Conservation (phyloP, 495 filamentous ascomycete genomes). For the Tuber borchii region DNA sequence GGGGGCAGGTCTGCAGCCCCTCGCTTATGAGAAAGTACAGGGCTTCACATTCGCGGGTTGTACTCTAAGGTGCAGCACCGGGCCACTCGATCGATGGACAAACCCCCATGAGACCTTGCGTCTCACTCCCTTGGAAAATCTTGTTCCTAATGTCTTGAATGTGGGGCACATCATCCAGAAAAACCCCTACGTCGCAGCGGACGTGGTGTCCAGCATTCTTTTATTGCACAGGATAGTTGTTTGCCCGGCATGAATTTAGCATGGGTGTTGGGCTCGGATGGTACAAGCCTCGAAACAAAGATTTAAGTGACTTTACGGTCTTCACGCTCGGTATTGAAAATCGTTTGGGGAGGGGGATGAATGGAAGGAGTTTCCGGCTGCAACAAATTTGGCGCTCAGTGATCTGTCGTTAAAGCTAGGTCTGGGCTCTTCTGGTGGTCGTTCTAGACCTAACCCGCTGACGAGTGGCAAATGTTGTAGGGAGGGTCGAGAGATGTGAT, state of each 20-base stretch:
- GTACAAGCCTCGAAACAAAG: neutral
- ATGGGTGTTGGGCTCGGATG: neutral
- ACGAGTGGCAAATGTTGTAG: neutral
- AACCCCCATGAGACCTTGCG: neutral
- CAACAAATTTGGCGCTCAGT: neutral
- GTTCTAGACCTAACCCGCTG: neutral
- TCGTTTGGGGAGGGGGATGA: neutral
- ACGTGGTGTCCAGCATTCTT: neutral
- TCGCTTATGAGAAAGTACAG: neutral
- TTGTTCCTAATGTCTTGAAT: neutral
- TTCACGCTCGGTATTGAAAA: neutral
- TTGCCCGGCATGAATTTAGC: neutral
- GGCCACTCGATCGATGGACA: neutral
- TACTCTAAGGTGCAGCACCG: neutral
- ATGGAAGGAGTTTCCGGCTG: neutral
- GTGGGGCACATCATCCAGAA: neutral
- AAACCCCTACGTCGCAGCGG: neutral
- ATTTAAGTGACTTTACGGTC: neutral
- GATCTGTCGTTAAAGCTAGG: neutral
- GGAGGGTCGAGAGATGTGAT: neutral
- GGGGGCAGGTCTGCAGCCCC: neutral
- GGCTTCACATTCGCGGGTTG: neutral
- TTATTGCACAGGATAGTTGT: neutral
- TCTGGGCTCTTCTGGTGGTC: neutral
- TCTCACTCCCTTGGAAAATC: neutral